phyloP scores from a whole-genome alignment of 2,329 filamentous ascomycete genomes.

The Immersiporthe knoxdaviesiana region DNA sequence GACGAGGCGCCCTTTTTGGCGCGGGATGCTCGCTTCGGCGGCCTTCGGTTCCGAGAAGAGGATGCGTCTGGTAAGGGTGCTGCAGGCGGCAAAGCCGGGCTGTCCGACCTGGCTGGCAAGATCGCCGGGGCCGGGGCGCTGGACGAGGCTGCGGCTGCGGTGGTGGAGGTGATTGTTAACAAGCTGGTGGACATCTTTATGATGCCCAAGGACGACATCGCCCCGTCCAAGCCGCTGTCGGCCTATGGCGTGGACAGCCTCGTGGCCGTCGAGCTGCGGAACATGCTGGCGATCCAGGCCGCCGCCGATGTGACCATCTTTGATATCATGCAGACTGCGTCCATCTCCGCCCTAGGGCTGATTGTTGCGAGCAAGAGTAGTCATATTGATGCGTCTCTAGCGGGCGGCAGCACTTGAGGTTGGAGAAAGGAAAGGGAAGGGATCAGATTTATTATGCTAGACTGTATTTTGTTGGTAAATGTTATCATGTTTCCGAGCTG shows the following conservation, averaged over 20 bases:
- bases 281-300: slow-evolving; percentile 26
- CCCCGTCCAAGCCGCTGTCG: slow-evolving; percentile 32
- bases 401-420: neutral
- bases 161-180: slow-evolving; percentile 31
- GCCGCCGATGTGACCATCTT: slow-evolving; percentile 20
- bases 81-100: neutral
- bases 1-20: slow-evolving; percentile 29
- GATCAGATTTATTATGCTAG: neutral
- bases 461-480: neutral
- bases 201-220: slow-evolving; percentile 35
- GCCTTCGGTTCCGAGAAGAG: slow-evolving; percentile 25
- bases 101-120: slow-evolving; percentile 15
- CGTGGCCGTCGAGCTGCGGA: slow-evolving; percentile 39
- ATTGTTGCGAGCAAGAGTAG: slow-evolving; percentile 15
- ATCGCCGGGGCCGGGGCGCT: slow-evolving; percentile 25
- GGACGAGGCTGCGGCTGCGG: slow-evolving; percentile 30
- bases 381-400: slow-evolving; percentile 6
- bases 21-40: slow-evolving; percentile 9
- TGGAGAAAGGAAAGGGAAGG: no score
- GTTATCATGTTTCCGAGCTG: neutral
- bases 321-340: slow-evolving; percentile 21
- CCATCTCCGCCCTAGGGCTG: slow-evolving; percentile 1
- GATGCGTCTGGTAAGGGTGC: slow-evolving; percentile 20
- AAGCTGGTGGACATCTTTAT: slow-evolving; percentile 36
- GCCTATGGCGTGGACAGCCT: slow-evolving; percentile 39